Conservation (phyloP, 1,284 basidiomycete genomes). For the Sporisorium iseilematis-ciliati region DNA sequence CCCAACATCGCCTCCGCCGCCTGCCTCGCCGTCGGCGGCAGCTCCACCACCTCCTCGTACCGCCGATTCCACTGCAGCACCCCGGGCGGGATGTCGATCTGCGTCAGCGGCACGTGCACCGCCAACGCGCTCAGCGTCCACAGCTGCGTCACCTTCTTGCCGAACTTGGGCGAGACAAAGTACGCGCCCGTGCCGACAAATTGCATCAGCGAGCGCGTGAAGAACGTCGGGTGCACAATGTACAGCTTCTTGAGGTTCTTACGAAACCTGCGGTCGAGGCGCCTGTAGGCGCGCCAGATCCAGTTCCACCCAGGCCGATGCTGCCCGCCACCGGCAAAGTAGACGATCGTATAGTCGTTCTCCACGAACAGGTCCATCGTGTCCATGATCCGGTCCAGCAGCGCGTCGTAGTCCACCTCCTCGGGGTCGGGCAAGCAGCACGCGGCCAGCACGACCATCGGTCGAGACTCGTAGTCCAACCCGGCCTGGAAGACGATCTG, state of each 20-base stretch:
- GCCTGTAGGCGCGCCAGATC: slow-evolving; percentile 84
- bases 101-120: slow-evolving; percentile 80
- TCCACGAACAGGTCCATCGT: slow-evolving; percentile 72
- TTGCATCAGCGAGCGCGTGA: slow-evolving; percentile 78
- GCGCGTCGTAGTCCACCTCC: slow-evolving; percentile 80
- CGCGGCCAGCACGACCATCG: slow-evolving; percentile 85
- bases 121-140: slow-evolving; percentile 81
- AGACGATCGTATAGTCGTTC: slow-evolving; percentile 85
- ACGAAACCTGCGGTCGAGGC: slow-evolving; percentile 73
- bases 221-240: slow-evolving; percentile 86
- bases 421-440: slow-evolving; percentile 78
- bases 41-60: slow-evolving; percentile 34
- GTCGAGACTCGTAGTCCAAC: slow-evolving; percentile 87
- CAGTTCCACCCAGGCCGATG: slow-evolving; percentile 85
- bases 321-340: slow-evolving; percentile 82
- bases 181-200: slow-evolving; percentile 85
- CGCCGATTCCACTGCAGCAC: slow-evolving; percentile 75
- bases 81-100: slow-evolving; percentile 84
- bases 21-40: slow-evolving; percentile 4
- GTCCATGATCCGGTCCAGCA: slow-evolving; percentile 73
- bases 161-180: slow-evolving; percentile 89
- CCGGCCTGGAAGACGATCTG: slow-evolving; percentile 86
- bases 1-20: slow-evolving; percentile 73
- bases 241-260: slow-evolving; percentile 88
- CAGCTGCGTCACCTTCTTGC: slow-evolving; percentile 82